Conservation (phyloP, 495 filamentous ascomycete species). For the Penicillium angulare region DNA sequence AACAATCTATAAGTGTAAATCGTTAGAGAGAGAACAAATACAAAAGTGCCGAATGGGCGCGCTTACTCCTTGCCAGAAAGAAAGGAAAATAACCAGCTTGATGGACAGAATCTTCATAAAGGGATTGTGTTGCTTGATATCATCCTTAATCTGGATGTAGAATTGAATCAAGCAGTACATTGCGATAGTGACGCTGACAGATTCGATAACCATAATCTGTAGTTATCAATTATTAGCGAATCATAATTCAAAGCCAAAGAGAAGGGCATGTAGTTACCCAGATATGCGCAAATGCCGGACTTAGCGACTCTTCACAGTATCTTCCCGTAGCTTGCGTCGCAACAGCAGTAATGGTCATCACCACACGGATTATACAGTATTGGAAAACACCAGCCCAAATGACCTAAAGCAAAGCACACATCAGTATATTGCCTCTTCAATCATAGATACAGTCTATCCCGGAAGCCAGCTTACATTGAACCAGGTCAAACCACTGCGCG, state of each 20-base stretch:
- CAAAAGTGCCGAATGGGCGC: background rate
- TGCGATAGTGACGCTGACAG: constrained; percentile 72
- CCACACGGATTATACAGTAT: constrained; percentile 84
- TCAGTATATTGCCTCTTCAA: constrained; percentile 5
- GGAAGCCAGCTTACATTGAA: constrained; percentile 61
- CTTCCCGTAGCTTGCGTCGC: constrained; percentile 62
- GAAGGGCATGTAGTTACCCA: constrained; percentile 65
- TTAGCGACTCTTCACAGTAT: constrained; percentile 79
- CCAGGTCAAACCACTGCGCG: constrained; percentile 85
- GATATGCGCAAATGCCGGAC: constrained; percentile 75
- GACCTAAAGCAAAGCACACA: constrained; percentile 46
- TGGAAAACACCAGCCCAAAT: constrained; percentile 87
- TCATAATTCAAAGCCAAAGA: constrained; percentile 47
- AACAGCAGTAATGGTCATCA: constrained; percentile 79
- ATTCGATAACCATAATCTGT: constrained; percentile 68
- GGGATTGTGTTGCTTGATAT: constrained; percentile 67
- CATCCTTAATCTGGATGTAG: constrained; percentile 70
- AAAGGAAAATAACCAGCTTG: constrained; percentile 92
- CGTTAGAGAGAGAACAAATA: background rate
- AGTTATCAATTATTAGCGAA: background rate
- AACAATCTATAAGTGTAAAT: constrained; percentile 43
- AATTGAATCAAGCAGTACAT: constrained; percentile 95
- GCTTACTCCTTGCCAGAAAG: constrained; percentile 80
- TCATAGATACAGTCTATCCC: background rate
- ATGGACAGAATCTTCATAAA: constrained; percentile 86